These are phyloP conservation scores for Boletus subparvulus DNA, from an alignment of 768 basidiomycete genomes.

Conservation along the genomic window DNA sequence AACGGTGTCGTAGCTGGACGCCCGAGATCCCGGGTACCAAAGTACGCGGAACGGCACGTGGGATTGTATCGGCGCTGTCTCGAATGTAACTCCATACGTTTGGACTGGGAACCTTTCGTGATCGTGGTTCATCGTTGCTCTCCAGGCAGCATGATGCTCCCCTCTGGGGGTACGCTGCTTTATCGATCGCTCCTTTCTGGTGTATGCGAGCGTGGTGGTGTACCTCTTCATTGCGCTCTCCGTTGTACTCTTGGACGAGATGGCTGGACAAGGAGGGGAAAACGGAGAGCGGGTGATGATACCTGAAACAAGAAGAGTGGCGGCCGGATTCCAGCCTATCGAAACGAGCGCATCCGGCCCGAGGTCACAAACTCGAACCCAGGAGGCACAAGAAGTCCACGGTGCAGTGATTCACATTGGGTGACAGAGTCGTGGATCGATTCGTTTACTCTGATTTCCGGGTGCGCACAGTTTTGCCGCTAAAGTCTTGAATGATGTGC, in stretches of 20 bases:
- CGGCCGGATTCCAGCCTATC: too few relatives aligned
- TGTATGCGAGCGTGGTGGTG: constrained; percentile 68
- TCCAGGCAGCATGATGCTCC: constrained; percentile 22
- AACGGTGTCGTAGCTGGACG: constrained; percentile 52
- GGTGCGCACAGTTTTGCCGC: too few relatives aligned
- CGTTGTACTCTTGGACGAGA: constrained; percentile 59
- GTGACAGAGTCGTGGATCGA: too few relatives aligned
- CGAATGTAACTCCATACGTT: constrained; percentile 51
- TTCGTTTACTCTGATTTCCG: too few relatives aligned
- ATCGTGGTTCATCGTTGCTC: too few relatives aligned
- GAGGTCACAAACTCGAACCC: too few relatives aligned
- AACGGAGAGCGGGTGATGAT: constrained; percentile 16
- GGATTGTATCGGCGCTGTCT: constrained; percentile 82
- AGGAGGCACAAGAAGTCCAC: too few relatives aligned
- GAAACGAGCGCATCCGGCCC: too few relatives aligned
- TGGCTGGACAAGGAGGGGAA: constrained; percentile 37
- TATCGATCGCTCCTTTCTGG: constrained; percentile 67
- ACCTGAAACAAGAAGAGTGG: constrained; percentile 13
- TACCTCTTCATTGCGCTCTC: constrained; percentile 47
- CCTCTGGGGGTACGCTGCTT: constrained; percentile 67
- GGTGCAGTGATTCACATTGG: too few relatives aligned
- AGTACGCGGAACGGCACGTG: constrained; percentile 86
- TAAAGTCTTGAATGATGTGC: too few relatives aligned
- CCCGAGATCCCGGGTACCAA: constrained; percentile 61
- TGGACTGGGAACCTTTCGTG: too few relatives aligned